phyloP scores from a whole-genome alignment of 2,329 filamentous ascomycete species.

The Calonectria naviculata region DNA sequence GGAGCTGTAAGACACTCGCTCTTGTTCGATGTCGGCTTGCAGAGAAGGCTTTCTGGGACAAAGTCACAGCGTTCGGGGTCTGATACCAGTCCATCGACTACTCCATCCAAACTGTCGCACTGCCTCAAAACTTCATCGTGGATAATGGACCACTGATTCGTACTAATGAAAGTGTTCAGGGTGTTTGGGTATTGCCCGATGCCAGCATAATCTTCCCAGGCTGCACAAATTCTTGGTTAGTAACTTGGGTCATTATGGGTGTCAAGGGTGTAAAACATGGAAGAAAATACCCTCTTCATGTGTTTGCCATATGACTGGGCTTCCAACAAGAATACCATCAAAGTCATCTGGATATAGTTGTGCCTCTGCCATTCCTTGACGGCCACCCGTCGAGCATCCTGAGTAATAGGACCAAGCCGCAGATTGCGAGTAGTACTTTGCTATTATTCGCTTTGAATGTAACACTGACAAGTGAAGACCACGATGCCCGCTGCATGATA shows the following conservation, averaged over 20 bases:
- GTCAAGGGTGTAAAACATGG: background rate
- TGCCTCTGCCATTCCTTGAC: conserved; percentile 2
- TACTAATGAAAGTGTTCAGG: background rate
- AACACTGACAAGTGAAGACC: background rate
- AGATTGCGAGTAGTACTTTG: background rate
- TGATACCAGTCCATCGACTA: background rate
- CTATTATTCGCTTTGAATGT: background rate
- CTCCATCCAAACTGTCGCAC: background rate
- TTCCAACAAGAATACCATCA: background rate
- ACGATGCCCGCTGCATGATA: background rate
- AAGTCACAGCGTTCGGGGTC: background rate
- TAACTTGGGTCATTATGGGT: accelerated
- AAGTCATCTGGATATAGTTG: background rate
- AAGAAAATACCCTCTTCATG: background rate
- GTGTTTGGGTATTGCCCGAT: background rate
- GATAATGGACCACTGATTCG: background rate
- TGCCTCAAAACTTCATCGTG: background rate
- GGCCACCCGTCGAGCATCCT: background rate
- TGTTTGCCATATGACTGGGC: background rate
- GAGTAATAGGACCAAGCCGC: background rate
- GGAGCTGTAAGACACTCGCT: background rate
- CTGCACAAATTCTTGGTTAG: background rate
- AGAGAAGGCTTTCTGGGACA: background rate
- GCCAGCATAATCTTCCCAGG: background rate
- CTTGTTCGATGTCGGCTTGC: background rate